Evolutionary conservation across 2,329 filamentous ascomycete genomes (phyloP).

Genomic region (Alternaria sp.): DNA sequence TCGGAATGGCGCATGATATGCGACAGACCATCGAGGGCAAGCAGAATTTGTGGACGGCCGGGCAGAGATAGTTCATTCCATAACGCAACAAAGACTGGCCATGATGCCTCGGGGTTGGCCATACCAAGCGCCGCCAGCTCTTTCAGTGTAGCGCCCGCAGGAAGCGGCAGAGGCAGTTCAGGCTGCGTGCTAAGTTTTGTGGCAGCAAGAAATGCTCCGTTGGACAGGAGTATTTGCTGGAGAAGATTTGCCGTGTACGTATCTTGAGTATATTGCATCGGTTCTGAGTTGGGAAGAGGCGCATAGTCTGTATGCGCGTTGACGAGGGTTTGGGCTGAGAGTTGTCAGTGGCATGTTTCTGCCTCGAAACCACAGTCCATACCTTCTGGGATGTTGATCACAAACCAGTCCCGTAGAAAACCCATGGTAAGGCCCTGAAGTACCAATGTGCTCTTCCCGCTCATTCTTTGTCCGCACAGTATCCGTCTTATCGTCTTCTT

Average conservation of each 20-base stretch:
- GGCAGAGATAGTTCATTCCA: constrained; percentile 76
- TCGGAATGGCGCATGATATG: constrained; percentile 80
- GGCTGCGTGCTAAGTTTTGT: constrained; percentile 61
- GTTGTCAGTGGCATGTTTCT: constrained; percentile 19
- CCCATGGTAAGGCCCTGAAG: constrained; percentile 84
- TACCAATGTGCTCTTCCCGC: constrained; percentile 86
- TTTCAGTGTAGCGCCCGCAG: constrained; percentile 66
- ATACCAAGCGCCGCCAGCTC: constrained; percentile 72
- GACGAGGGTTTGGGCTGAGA: constrained; percentile 76
- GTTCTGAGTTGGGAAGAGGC: constrained; percentile 64
- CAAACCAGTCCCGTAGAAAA: constrained; percentile 83
- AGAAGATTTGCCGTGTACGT: constrained; percentile 78
- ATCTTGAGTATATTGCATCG: constrained; percentile 74
- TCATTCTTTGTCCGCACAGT: constrained; percentile 73
- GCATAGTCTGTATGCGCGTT: constrained; percentile 83
- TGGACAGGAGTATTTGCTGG: constrained; percentile 74
- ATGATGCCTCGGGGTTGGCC: constrained; percentile 77
- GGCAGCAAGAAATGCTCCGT: constrained; percentile 66
- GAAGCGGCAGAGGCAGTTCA: constrained; percentile 65
- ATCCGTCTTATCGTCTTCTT: constrained; percentile 69
- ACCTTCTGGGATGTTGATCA: constrained; percentile 91
- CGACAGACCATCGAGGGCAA: constrained; percentile 78
- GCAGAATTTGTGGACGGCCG: constrained; percentile 68
- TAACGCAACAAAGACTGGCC: constrained; percentile 79
- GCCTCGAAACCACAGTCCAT: constrained; percentile 36